phyloP scores from a whole-genome alignment of 1,139 yeast genomes.

The Pichia sp. region DNA sequence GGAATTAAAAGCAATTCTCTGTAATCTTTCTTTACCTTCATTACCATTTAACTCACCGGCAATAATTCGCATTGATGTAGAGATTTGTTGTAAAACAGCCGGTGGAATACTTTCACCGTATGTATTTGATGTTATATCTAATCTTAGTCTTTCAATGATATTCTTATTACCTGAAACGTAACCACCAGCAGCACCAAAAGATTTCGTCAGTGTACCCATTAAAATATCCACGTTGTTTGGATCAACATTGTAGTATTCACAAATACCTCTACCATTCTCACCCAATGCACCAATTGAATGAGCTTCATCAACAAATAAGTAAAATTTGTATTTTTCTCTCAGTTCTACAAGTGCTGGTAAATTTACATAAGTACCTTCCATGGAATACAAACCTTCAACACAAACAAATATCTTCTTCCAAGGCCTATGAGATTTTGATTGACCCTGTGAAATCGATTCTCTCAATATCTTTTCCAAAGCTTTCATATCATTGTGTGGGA shows the following conservation, averaged over 20 bases:
- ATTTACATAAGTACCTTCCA: slow-evolving; percentile 96
- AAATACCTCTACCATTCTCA: slow-evolving; percentile 85
- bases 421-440: slow-evolving; percentile 93
- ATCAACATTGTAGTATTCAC: slow-evolving; percentile 81
- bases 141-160: slow-evolving; percentile 65
- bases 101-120: slow-evolving; percentile 87
- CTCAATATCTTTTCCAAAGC: slow-evolving; percentile 72
- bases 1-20: slow-evolving; percentile 91
- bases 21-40: slow-evolving; percentile 85
- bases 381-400: slow-evolving; percentile 92
- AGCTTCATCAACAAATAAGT: slow-evolving; percentile 91
- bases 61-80: slow-evolving; percentile 70
- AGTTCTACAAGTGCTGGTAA: slow-evolving; percentile 70
- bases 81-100: slow-evolving; percentile 84
- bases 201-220: slow-evolving; percentile 97
- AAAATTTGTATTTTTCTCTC: slow-evolving; percentile 80
- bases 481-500: slow-evolving; percentile 86
- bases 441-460: slow-evolving; percentile 92
- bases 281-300: slow-evolving; percentile 99
- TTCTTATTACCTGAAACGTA: slow-evolving; percentile 70
- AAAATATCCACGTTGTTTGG: slow-evolving; percentile 73
- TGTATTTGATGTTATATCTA: slow-evolving; percentile 62
- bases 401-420: slow-evolving; percentile 93
- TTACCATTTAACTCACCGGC: slow-evolving; percentile 82
- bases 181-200: slow-evolving; percentile 99